Evolutionary conservation across 257 asterid species (phyloP).

Genomic region (Phtheirospermum japonicum): DNA sequence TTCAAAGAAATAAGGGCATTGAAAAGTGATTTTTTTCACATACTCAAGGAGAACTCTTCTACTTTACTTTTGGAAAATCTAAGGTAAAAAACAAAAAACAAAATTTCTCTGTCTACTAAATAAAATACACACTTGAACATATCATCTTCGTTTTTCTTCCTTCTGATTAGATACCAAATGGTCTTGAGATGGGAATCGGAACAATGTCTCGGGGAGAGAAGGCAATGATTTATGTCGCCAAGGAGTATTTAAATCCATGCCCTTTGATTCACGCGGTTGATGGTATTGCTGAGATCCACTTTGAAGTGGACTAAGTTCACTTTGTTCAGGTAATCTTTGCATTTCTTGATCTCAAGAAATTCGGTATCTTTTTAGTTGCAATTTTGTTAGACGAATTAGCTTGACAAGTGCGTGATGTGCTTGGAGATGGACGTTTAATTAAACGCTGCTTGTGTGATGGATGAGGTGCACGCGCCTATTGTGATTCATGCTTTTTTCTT

Average conservation of each 20-base stretch:
- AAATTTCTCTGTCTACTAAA: conserved; percentile 26
- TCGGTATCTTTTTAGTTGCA: conserved; percentile 17
- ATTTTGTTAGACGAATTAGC: conserved; percentile 27
- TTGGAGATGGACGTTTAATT: conserved; percentile 95
- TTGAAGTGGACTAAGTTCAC: conserved; percentile 90
- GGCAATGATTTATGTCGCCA: conserved; percentile 64
- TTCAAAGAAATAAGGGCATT: conserved; percentile 76
- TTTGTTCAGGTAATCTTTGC: conserved; percentile 67
- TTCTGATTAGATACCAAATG: no score
- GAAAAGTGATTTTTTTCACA: conserved; percentile 54
- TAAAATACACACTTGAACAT: no score
- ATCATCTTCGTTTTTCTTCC: no score
- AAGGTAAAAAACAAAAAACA: conserved; percentile 64
- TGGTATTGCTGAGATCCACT: conserved; percentile 70
- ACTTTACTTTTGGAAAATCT: conserved; percentile 85
- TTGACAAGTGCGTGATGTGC: conserved; percentile 89
- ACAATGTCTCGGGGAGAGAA: no score
- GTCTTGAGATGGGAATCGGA: no score
- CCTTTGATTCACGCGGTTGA: conserved; percentile 53
- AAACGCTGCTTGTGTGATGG: conserved; percentile 90
- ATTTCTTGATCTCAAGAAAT: neutral
- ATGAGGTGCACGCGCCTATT: conserved; percentile 51
- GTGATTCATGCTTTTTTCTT: no score
- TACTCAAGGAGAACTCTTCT: no score
- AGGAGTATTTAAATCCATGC: conserved; percentile 54